Evolutionary conservation across 2,329 filamentous ascomycete genomes (phyloP).

Genomic region (Thelonectria rubi): DNA sequence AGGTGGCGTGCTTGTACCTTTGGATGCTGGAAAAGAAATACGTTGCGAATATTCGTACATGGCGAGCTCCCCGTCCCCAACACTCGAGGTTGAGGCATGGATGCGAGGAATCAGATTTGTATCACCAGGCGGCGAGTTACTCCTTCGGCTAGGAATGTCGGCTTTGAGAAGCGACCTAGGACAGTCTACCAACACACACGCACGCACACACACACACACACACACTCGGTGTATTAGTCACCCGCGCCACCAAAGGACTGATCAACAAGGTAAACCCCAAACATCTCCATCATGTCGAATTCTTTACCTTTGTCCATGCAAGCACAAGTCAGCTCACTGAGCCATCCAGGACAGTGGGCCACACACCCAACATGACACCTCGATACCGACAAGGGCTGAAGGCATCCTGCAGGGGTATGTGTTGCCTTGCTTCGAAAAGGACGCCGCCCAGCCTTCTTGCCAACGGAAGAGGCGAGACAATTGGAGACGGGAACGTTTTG

Average conservation of each 20-base stretch:
- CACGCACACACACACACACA: constrained; percentile 1
- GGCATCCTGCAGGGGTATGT: background rate
- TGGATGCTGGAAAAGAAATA: constrained; percentile 5
- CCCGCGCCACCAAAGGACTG: background rate
- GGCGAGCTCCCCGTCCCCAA: background rate
- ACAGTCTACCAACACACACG: background rate
- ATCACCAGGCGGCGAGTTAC: background rate
- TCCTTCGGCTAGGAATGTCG: constrained; percentile 6
- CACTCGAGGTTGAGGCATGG: background rate
- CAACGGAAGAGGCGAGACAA: constrained; percentile 12
- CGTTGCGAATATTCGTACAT: background rate
- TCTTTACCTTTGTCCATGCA: too few species aligned
- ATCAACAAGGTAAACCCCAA: background rate
- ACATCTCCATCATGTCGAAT: too few species aligned
- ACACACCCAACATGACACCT: too few species aligned
- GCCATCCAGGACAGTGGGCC: too few species aligned
- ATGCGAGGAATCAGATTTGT: background rate
- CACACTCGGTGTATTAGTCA: background rate
- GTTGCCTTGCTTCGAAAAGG: background rate
- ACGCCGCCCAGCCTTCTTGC: background rate
- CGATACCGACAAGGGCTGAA: too few species aligned
- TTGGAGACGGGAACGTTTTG: constrained; percentile 5
- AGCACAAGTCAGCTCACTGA: too few species aligned
- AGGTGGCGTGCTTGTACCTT: constrained; percentile 4
- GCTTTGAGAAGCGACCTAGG: background rate